Conservation (phyloP, 1,284 basidiomycete species). For the Cutaneotrichosporon mucoides region DNA sequence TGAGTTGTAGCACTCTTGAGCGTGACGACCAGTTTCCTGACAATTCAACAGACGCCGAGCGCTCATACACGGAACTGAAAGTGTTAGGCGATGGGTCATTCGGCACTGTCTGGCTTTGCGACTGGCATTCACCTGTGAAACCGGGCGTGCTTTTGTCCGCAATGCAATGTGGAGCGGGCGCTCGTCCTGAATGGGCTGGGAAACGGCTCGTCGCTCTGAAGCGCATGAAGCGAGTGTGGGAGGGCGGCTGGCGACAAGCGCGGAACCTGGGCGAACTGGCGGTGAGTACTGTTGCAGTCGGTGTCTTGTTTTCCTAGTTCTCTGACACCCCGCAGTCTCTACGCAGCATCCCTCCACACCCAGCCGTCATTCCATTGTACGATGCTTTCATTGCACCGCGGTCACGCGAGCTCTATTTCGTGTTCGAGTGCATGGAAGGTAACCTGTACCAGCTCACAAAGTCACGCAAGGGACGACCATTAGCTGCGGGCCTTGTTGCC, state of each 20-base stretch:
- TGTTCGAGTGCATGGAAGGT: conserved; percentile 99
- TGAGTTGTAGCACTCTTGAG: conserved; percentile 19
- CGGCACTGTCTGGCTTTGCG: conserved; percentile 96
- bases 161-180: conserved; percentile 75
- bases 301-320: too few relatives aligned
- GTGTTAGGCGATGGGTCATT: conserved; percentile 94
- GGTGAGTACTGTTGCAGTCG: conserved; percentile 53
- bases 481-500: conserved; percentile 93
- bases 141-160: conserved; percentile 79
- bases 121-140: conserved; percentile 95
- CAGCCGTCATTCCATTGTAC: conserved; percentile 97
- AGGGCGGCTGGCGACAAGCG: conserved; percentile 96
- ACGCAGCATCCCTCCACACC: conserved; percentile 87
- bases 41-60: conserved; percentile 32
- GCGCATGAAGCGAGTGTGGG: conserved; percentile 96
- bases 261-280: conserved; percentile 92
- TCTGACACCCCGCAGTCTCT: conserved; percentile 63
- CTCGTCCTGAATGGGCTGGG: conserved; percentile 87
- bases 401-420: conserved; percentile 95
- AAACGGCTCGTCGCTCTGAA: conserved; percentile 96
- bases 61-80: conserved; percentile 62
- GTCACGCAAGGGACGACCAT: conserved; percentile 84
- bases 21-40: too few relatives aligned
- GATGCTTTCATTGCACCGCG: conserved; percentile 95
- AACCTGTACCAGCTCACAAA: conserved; percentile 99